phyloP scores from a whole-genome alignment of 2,329 filamentous ascomycete species.

The Ceratocystis diversiconidia region DNA sequence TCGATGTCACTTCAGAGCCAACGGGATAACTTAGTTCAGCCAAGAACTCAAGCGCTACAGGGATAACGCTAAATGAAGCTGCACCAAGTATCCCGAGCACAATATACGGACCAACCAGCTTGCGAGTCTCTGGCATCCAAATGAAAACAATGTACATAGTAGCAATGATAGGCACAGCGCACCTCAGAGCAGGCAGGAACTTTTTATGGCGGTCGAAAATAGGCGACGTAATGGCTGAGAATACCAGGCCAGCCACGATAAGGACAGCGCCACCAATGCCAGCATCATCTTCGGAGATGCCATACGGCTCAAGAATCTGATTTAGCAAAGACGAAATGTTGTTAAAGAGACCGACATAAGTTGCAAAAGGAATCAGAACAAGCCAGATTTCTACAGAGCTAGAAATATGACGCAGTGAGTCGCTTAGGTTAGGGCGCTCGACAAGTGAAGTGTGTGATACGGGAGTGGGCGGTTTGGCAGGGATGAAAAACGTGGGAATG shows the following conservation, averaged over 20 bases:
- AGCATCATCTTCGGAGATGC: slow-evolving; percentile 67
- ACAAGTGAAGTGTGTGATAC: slow-evolving; percentile 52
- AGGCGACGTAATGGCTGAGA: slow-evolving; percentile 62
- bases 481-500: slow-evolving; percentile 71
- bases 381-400: slow-evolving; percentile 63
- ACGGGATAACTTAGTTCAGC: slow-evolving; percentile 80
- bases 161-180: slow-evolving; percentile 60
- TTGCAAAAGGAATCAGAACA: slow-evolving; percentile 61
- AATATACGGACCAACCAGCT: slow-evolving; percentile 54
- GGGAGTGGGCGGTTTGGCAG: slow-evolving; percentile 61
- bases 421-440: slow-evolving; percentile 38
- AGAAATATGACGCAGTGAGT: slow-evolving; percentile 38
- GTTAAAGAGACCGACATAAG: slow-evolving; percentile 92
- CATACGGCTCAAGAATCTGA: slow-evolving; percentile 78
- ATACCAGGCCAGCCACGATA: slow-evolving; percentile 73
- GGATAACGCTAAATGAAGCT: slow-evolving; percentile 63
- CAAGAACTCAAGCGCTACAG: slow-evolving; percentile 72
- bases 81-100: slow-evolving; percentile 67
- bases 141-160: slow-evolving; percentile 62
- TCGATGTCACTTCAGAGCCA: slow-evolving; percentile 70
- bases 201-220: slow-evolving; percentile 74
- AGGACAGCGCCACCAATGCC: slow-evolving; percentile 82
- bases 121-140: slow-evolving; percentile 52
- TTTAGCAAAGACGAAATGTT: slow-evolving; percentile 74
- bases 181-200: slow-evolving; percentile 59